Evolutionary conservation across 2,329 filamentous ascomycete species (phyloP), one percentile per base, ranked within the genome.

Genomic region (Boeremia lycopersici): DNA sequence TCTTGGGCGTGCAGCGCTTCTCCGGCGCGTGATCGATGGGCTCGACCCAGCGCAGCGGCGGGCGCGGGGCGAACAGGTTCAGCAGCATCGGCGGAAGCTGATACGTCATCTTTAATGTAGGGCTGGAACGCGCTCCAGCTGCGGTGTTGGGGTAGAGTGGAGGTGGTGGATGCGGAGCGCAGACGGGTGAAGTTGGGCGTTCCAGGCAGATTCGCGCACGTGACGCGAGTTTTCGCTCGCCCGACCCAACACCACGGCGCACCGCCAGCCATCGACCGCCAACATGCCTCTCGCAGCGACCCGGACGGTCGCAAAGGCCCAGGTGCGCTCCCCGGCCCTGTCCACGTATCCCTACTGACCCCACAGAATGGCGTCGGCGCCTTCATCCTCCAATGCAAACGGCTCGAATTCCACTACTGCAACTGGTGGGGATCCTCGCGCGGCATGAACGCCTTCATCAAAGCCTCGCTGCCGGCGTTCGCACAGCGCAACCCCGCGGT

Each of bases 351-450:
- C 5, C 6, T n/a, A 19, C 54, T 57, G 6, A 57, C 45, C 11
- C 31, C 17, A 6, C 28, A 57, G 54, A 57, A 57, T 23, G 54
- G 95, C 83, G 84, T 98, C 65, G 93, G 93, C 70, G 90, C 93
- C 74, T 98, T 98, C 82, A 91, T 99, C 77, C 86, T 97, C 54
- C 93, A 96, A 81, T 99, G 95, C 86, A 96, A 91, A 82, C 90
- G 89, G 73, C 82, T 99, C 76, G 91, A 96, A 76, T 91, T 99
- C 73, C 90, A 96, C 80, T 99, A 96, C 81, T 98, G 95, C 82
- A 92, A 98, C 83, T 93, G 89, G 86, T 91, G 90, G 53, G 95
- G 93, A 60, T 96, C 91, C 76, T 98, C 93, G 33, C 86, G 81
- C 71, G 95, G 95, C 73, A 97, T 98, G 92, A 95, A 96, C 69